Evolutionary conservation across 345 rosid genomes (phyloP).

Genomic region (sweet orange (Citrus sinensis)): DNA sequence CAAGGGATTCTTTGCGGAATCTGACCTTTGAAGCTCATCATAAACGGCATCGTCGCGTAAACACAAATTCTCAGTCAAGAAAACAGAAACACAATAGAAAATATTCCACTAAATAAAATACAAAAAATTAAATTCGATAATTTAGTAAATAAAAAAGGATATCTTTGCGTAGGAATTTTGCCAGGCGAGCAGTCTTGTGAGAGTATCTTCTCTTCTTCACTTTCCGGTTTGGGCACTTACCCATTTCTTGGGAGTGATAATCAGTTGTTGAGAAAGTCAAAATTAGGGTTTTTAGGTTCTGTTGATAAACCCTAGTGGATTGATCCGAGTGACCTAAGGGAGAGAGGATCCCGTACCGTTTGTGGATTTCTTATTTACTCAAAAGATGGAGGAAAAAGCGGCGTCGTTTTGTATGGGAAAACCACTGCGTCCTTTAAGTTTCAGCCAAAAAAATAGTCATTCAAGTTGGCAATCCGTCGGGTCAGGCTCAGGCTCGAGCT

Average conservation of each 20-base stretch:
- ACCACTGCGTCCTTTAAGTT: no score
- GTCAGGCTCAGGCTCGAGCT: no score
- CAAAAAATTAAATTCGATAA: not conserved
- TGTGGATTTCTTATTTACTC: no score
- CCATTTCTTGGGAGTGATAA: slow-evolving; percentile 29
- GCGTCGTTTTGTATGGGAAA: no score
- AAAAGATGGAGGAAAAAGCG: no score
- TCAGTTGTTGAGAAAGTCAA: not conserved
- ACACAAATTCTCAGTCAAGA: slow-evolving; percentile 33
- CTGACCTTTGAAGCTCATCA: slow-evolving; percentile 71
- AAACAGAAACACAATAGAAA: not conserved
- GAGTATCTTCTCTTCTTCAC: slow-evolving; percentile 94
- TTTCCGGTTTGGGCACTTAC: slow-evolving; percentile 77
- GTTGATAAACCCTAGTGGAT: not conserved
- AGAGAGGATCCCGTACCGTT: no score
- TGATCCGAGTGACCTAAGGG: no score
- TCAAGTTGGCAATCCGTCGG: no score
- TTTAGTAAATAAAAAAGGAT: slow-evolving; percentile 36
- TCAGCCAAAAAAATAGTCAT: no score
- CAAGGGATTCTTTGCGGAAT: slow-evolving; percentile 40
- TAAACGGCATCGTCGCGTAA: slow-evolving; percentile 86
- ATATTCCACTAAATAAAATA: not conserved
- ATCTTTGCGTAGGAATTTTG: slow-evolving; percentile 82
- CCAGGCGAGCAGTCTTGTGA: slow-evolving; percentile 83
- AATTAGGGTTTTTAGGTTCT: not conserved